Percentiles rank a stretch among this genome's conserved stretches.
Evolutionary conservation across 495 filamentous ascomycete species (phyloP).

Genomic region (Penicillium fimorum): DNA sequence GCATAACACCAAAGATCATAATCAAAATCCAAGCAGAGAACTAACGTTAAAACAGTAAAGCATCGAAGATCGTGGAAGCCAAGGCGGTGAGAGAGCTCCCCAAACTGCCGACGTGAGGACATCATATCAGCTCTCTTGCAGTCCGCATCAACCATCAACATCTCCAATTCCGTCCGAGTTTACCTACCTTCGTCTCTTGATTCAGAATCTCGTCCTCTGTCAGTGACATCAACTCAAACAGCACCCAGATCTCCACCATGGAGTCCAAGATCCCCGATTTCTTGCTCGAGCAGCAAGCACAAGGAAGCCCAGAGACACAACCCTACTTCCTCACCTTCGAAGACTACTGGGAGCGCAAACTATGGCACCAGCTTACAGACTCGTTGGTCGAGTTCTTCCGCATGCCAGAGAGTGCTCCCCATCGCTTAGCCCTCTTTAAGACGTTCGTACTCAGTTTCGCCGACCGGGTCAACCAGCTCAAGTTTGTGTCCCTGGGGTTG

Average conservation of each 20-base stretch:
- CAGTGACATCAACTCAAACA: not conserved
- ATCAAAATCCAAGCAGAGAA: not conserved
- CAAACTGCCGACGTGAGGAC: constrained; percentile 13
- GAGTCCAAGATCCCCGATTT: constrained; percentile 88
- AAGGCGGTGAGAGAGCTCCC: constrained; percentile 12
- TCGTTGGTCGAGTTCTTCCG: constrained; percentile 86
- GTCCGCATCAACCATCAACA: constrained; percentile 15
- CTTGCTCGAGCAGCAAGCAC: constrained; percentile 79
- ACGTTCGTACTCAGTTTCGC: constrained; percentile 94
- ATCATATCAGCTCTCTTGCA: constrained; percentile 15
- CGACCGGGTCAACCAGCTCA: constrained; percentile 97
- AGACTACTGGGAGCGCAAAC: constrained; percentile 95
- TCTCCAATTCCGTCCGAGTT: constrained; percentile 2
- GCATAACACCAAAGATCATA: not conserved
- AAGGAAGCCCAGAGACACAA: constrained; percentile 83
- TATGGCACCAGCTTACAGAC: constrained; percentile 99
- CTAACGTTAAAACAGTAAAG: not conserved
- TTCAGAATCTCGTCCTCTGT: not conserved
- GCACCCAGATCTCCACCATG: constrained; percentile 49
- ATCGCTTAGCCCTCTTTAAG: constrained; percentile 87
- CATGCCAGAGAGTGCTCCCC: constrained; percentile 70
- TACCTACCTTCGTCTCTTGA: not conserved
- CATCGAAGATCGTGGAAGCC: constrained; percentile 6
- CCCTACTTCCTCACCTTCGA: constrained; percentile 87
- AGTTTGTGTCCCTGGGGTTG: constrained; percentile 87